These are phyloP conservation scores for Alternaria ventricosa DNA, from an alignment of 2,329 filamentous ascomycete species.

Conservation along the genomic window DNA sequence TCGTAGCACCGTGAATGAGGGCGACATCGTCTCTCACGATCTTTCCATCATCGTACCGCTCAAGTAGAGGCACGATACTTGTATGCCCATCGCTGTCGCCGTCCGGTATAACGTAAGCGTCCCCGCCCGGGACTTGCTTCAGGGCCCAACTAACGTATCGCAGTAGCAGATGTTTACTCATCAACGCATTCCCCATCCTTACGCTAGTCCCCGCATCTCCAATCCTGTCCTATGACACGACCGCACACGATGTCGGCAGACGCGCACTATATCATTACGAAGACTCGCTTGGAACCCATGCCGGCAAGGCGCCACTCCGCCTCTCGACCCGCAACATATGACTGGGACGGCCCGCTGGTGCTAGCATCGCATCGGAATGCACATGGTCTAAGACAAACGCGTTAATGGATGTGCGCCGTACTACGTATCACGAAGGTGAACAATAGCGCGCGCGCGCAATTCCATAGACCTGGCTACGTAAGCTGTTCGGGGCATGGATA, in stretches of 20 bases:
- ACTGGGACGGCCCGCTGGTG: neutral
- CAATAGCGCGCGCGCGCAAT: neutral
- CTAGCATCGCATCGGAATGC: neutral
- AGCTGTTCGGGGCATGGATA: neutral
- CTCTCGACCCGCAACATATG: neutral
- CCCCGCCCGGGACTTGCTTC: too few relatives aligned
- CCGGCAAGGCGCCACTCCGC: neutral
- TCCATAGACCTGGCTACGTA: neutral
- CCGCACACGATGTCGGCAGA: neutral
- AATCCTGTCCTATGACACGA: neutral
- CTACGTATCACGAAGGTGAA: neutral
- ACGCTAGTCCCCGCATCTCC: neutral
- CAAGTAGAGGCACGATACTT: fast-evolving
- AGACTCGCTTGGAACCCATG: neutral
- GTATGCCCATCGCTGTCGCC: neutral
- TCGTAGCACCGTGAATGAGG: neutral
- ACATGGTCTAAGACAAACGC: neutral
- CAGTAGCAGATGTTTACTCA: neutral
- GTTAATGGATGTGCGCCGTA: neutral
- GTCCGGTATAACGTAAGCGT: neutral
- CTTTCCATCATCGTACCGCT: fast-evolving
- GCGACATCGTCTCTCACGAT: neutral
- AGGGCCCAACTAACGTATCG: neutral
- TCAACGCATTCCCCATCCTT: neutral
- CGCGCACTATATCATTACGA: neutral